These are phyloP conservation scores for Rhodofomes roseus DNA, from an alignment of 1,284 basidiomycete species.

Conservation along the genomic window DNA sequence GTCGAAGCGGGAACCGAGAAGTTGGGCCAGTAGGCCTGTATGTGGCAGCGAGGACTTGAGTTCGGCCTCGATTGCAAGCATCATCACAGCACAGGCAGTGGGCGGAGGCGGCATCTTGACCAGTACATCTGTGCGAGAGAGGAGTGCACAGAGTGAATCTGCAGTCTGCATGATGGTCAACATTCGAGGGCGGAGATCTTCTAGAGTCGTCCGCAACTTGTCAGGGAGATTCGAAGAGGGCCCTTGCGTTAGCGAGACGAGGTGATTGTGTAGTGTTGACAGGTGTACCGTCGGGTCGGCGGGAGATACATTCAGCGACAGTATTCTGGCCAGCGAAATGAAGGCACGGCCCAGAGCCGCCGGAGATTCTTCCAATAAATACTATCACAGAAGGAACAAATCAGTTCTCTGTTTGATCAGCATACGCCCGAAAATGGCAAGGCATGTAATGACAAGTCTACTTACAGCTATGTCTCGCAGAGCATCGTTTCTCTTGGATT, in stretches of 20 bases:
- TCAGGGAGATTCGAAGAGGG: conserved; percentile 30
- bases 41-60: conserved; percentile 49
- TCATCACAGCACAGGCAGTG: conserved; percentile 63
- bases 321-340: conserved; percentile 44
- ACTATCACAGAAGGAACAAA: conserved; percentile 25
- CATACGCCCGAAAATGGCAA: conserved; percentile 10
- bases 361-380: conserved; percentile 52
- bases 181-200: conserved; percentile 35
- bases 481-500: conserved; percentile 60
- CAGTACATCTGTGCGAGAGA: conserved; percentile 40
- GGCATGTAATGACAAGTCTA: conserved; percentile 2
- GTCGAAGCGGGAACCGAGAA: conserved; percentile 48
- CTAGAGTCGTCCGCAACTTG: conserved; percentile 37
- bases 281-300: conserved; percentile 41
- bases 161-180: conserved; percentile 50
- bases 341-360: conserved; percentile 53
- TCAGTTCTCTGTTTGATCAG: conserved; percentile 18
- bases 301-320: conserved; percentile 42
- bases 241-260: conserved; percentile 34
- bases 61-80: conserved; percentile 72
- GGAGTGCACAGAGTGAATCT: conserved; percentile 47
- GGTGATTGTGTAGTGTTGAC: conserved; percentile 43
- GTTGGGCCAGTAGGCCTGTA: conserved; percentile 49
- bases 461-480: conserved; percentile 62
- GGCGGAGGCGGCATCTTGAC: conserved; percentile 39